Conservation (phyloP, 148 eudicot species). For the Amaranthus hypochondriacus region DNA sequence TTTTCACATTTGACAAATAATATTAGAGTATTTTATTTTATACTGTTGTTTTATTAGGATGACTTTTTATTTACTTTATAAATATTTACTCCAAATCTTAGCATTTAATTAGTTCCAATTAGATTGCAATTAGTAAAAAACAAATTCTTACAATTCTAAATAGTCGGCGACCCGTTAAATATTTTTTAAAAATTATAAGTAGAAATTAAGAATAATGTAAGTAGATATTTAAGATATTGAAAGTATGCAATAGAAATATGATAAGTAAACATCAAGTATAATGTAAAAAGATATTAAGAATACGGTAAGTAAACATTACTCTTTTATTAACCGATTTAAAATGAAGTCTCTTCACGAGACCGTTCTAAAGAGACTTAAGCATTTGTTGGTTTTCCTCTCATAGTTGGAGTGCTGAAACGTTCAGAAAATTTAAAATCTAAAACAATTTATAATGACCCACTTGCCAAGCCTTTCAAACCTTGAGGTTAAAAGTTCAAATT, state of each 20-base stretch:
- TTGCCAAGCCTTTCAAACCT: background rate
- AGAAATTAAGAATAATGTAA: background rate
- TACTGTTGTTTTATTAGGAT: too few species aligned
- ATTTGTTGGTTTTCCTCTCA: slow-evolving; percentile 7
- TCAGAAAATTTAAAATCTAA: slow-evolving; percentile 14
- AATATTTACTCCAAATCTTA: background rate
- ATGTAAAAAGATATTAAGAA: too few species aligned
- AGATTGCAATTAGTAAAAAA: background rate
- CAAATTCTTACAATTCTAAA: too few species aligned
- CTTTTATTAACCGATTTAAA: too few species aligned
- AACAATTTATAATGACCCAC: background rate
- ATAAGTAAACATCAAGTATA: too few species aligned
- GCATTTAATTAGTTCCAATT: background rate
- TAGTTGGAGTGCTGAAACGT: slow-evolving; percentile 15
- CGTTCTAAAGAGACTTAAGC: too few species aligned
- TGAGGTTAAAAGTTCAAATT: slow-evolving; percentile 19
- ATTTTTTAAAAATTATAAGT: background rate
- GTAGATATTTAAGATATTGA: background rate
- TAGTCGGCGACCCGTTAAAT: background rate
- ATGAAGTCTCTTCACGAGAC: too few species aligned
- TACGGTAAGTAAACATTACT: too few species aligned
- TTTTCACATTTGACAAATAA: too few species aligned
- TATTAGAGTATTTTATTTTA: too few species aligned
- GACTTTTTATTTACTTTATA: too few species aligned
- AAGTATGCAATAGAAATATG: too few species aligned